Evolutionary conservation across 768 basidiomycete species (phyloP).

Genomic region (Boletus rubescentipes): DNA sequence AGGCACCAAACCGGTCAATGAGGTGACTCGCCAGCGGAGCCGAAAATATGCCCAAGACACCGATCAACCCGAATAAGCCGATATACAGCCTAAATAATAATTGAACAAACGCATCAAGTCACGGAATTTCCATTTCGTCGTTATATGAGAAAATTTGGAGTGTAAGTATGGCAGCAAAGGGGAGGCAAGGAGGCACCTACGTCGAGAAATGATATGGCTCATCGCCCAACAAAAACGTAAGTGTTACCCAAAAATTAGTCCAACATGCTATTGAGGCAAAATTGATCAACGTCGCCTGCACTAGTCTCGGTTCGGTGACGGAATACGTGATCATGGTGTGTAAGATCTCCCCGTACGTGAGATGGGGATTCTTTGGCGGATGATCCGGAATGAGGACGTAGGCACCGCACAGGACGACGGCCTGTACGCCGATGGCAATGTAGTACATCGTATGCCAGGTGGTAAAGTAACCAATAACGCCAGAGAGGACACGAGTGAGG

Average conservation of each 20-base stretch:
- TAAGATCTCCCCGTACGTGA: constrained; percentile 37
- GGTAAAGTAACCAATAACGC: constrained; percentile 41
- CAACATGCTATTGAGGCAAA: constrained; percentile 32
- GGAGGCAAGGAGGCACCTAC: constrained; percentile 10
- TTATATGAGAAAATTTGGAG: not conserved
- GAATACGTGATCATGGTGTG: constrained; percentile 40
- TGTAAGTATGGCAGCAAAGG: not conserved
- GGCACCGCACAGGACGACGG: constrained; percentile 26
- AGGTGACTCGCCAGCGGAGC: constrained; percentile 29
- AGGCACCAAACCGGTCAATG: constrained; percentile 37
- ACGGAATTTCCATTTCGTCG: not conserved
- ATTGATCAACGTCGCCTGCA: constrained; percentile 33
- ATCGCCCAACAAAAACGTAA: constrained; percentile 47
- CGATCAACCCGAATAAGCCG: constrained; percentile 49
- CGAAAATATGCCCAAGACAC: constrained; percentile 38
- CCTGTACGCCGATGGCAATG: constrained; percentile 38
- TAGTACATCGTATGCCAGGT: constrained; percentile 43
- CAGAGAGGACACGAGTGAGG: constrained; percentile 33
- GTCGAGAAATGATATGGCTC: constrained; percentile 40
- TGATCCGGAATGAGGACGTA: constrained; percentile 42
- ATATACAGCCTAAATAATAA: constrained; percentile 30
- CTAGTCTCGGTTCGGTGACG: constrained; percentile 42
- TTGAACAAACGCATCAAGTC: not conserved
- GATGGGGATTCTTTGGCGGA: constrained; percentile 37
- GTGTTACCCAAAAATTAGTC: constrained; percentile 39